Base-by-base conservation (phyloP, 1,284 basidiomycete species). In the Pulchroboletus neoregius region DNA sequence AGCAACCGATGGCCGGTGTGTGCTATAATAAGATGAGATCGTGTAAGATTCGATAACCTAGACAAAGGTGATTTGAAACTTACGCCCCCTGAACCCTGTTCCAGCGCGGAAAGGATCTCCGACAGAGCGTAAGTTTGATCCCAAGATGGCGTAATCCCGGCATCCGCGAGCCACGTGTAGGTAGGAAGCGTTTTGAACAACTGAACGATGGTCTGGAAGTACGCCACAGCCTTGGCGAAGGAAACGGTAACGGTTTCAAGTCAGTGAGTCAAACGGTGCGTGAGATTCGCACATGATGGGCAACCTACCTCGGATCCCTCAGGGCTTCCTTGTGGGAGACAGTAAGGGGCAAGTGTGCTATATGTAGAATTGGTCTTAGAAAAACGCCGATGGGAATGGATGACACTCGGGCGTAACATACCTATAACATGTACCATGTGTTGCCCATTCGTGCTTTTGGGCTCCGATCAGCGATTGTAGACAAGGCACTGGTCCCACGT, bases 341-440 rank as follows among this genome's bases (percentile, higher is more conserved):
- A 89, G 30, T 66, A 63, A 2, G 76, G 64, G 49, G 74, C 50
- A n/a, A 89, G 72, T 1, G 86, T 88, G 58, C 83, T 85, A 43
- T 35, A 34, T 34, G 55, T 20, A 48, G 26, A 24, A 20, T 1
- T 10, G 6, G 2, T 24, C 4, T 5, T 28, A 8, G 16, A 33
- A 24, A 41, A 15, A 16, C 6, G 26, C 27, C 27, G 8, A n/a
- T 20, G 12, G 10, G 15, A 10, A 48, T 26, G n/a, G 13, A 28
- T 8, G 6, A 26, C 13, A 2, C 1, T 11, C 10, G 51, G 7
- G 43, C 15, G 5, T 13, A 54, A 20, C 18, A 11, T 20, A 79
- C 79, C 79, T 81, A 67, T 77, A 78, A 63, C 87, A 90, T 13
- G 87, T 89, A 10, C 87, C 87, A 54, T 90, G 87, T 13, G 69